Evolutionary conservation across 2,329 filamentous ascomycete genomes (phyloP).

Genomic region (Magnaporthales sp.): DNA sequence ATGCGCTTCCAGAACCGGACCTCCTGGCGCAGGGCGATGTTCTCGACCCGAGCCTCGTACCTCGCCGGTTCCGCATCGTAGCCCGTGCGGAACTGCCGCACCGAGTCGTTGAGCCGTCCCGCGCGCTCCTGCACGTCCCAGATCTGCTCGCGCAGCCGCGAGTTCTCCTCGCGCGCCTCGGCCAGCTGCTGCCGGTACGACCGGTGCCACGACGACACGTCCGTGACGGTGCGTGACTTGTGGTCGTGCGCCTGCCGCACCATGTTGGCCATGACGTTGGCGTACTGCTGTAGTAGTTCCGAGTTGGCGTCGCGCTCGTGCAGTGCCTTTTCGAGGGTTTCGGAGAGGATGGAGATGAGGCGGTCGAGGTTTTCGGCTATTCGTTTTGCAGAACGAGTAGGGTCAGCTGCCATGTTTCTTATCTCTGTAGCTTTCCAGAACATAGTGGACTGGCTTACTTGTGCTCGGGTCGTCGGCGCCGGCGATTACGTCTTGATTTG

Average conservation of each 20-base stretch:
- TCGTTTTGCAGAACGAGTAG: not conserved
- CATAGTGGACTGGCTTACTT: not conserved
- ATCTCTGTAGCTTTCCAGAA: not conserved
- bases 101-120: conserved; percentile 44
- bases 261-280: conserved; percentile 45
- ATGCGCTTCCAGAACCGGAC: conserved; percentile 58
- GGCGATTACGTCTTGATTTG: conserved; percentile 43
- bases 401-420: not conserved
- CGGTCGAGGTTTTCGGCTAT: conserved; percentile 30
- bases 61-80: conserved; percentile 47
- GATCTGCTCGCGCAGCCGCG: conserved; percentile 53
- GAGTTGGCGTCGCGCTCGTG: conserved; percentile 53
- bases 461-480: conserved; percentile 1
- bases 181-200: conserved; percentile 58
- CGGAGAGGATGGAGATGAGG: conserved; percentile 51
- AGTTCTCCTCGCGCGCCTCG: conserved; percentile 56
- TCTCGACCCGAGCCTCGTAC: conserved; percentile 44
- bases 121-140: conserved; percentile 59
- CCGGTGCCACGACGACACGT: conserved; percentile 56
- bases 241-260: conserved; percentile 58
- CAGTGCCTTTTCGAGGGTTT: conserved; percentile 54
- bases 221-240: conserved; percentile 53
- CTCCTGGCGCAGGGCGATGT: conserved; percentile 46
- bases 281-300: conserved; percentile 48
- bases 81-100: conserved; percentile 46